Percentiles rank a stretch among this genome's conserved stretches.
These are phyloP conservation scores for Alternaria burnsii DNA, from an alignment of 2,329 filamentous ascomycete genomes.

Conservation along the genomic window DNA sequence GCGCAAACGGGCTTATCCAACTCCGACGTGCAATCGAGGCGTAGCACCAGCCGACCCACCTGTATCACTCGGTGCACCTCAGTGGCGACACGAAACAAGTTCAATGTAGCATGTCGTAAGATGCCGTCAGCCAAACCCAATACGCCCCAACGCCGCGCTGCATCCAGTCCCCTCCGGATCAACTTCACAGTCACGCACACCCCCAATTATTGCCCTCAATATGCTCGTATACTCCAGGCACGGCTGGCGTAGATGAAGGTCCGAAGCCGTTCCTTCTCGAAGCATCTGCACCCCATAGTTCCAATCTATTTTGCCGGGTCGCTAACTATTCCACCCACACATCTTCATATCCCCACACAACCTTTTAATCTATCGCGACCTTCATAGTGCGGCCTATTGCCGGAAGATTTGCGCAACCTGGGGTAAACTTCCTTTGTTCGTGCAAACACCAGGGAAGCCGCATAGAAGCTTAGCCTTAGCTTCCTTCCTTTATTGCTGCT, in stretches of 20 bases:
- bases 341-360: conserved; percentile 43
- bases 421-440: conserved; percentile 38
- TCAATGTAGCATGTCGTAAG: conserved; percentile 37
- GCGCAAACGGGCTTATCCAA: conserved; percentile 11
- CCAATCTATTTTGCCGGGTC: conserved; percentile 43
- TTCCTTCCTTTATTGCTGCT: conserved; percentile 28
- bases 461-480: conserved; percentile 26
- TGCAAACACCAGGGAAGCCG: conserved; percentile 35
- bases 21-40: conserved; percentile 20
- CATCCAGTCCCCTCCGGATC: conserved; percentile 23
- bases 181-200: conserved; percentile 24
- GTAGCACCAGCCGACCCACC: conserved; percentile 29
- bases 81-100: conserved; percentile 42
- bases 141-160: conserved; percentile 25
- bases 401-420: conserved; percentile 45
- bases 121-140: conserved; percentile 37
- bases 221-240: conserved; percentile 19
- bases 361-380: conserved; percentile 36
- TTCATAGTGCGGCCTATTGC: conserved; percentile 34
- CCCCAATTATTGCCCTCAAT: conserved; percentile 31
- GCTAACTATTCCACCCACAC: conserved; percentile 26
- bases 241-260: conserved; percentile 22
- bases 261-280: conserved; percentile 34
- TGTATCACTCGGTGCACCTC: conserved; percentile 34
- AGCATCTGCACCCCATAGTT: conserved; percentile 45